Percentiles rank a stretch among this genome's conserved stretches.
Evolutionary conservation across 768 basidiomycete species (phyloP).

Genomic region (Boletus pseudo-olivaceus): DNA sequence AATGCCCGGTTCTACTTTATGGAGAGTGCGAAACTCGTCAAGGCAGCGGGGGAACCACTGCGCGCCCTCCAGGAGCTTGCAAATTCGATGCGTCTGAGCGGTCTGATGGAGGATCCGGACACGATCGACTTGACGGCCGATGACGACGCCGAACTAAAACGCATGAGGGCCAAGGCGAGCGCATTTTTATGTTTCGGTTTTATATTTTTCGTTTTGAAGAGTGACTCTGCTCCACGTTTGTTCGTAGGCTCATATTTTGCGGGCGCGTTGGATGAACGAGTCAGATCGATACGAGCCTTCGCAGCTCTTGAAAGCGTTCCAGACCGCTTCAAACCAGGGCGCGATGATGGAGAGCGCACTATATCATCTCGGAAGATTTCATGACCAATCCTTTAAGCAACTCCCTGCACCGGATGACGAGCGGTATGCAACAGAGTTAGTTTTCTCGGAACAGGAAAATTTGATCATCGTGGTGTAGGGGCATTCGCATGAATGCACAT

Average conservation of each 20-base stretch:
- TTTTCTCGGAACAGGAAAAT: not conserved
- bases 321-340: conserved; percentile 46
- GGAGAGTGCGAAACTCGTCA: conserved; percentile 85
- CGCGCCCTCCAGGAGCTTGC: conserved; percentile 87
- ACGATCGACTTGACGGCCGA: conserved; percentile 54
- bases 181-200: not conserved
- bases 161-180: conserved; percentile 69
- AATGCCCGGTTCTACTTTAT: conserved; percentile 76
- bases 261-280: conserved; percentile 92
- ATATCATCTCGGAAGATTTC: conserved; percentile 85
- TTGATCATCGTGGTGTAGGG: conserved; percentile 36
- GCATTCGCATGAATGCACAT: conserved; percentile 58
- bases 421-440: conserved; percentile 37
- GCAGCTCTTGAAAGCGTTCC: conserved; percentile 58
- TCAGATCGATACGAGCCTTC: conserved; percentile 74
- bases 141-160: conserved; percentile 47
- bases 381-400: conserved; percentile 70
- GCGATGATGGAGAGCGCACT: conserved; percentile 76
- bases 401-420: conserved; percentile 50
- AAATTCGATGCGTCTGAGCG: conserved; percentile 56
- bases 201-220: not conserved
- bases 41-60: conserved; percentile 73
- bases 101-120: conserved; percentile 43
- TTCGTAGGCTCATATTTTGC: conserved; percentile 67
- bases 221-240: not conserved